phyloP scores from a whole-genome alignment of 129 eudicot species.

The Flaveria trinervia region DNA sequence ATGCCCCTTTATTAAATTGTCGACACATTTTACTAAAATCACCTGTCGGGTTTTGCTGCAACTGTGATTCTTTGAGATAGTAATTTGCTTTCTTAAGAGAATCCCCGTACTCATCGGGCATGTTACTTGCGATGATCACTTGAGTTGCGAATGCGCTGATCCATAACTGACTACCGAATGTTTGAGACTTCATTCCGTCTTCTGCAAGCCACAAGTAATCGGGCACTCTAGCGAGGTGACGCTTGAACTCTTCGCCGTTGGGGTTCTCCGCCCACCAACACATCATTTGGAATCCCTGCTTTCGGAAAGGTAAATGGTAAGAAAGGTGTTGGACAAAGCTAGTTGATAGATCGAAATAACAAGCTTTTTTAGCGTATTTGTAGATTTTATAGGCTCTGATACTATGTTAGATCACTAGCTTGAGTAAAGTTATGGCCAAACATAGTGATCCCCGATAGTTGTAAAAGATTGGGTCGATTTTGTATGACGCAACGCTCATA shows the following conservation, averaged over 20 bases:
- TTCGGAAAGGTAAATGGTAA: background rate
- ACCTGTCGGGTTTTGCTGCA: constrained; percentile 51
- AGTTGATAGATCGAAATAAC: too few relatives aligned
- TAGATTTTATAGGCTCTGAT: too few relatives aligned
- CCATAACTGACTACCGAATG: constrained; percentile 73
- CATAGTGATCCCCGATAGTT: background rate
- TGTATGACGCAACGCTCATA: background rate
- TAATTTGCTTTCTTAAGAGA: constrained; percentile 63
- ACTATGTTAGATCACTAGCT: too few relatives aligned
- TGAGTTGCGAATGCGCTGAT: constrained; percentile 54
- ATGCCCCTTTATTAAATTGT: constrained; percentile 65
- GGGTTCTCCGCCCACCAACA: constrained; percentile 78
- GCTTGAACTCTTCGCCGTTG: constrained; percentile 58
- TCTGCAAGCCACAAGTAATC: constrained; percentile 78
- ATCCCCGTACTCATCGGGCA: constrained; percentile 75
- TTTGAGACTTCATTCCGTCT: constrained; percentile 80
- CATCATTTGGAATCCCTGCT: constrained; percentile 73
- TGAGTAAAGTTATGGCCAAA: background rate
- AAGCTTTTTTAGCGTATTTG: too few relatives aligned
- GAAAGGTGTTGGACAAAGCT: background rate
- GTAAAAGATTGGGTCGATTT: background rate
- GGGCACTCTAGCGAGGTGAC: constrained; percentile 62
- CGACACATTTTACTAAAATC: constrained; percentile 56
- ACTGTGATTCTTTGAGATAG: constrained; percentile 66
- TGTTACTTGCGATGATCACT: constrained; percentile 57